Evolutionary conservation across 371 early-diverging fungal species (phyloP).

Genomic region (Syncephalastrum racemosum): DNA sequence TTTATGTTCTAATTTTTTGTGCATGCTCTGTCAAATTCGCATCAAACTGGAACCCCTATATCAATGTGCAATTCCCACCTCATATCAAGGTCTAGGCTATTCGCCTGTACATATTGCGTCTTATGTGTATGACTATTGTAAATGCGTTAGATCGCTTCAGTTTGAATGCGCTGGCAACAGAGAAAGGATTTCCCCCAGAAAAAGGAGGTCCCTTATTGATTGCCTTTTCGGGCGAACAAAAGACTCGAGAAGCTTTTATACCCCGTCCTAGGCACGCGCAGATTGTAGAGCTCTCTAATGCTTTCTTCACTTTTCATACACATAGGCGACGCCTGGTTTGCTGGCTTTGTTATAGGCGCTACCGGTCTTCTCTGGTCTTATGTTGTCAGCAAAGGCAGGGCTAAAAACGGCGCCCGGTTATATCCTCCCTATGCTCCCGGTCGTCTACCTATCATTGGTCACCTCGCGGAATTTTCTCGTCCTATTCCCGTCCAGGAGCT

Average conservation of each 20-base stretch:
- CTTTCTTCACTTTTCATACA: slow-evolving; percentile 6
- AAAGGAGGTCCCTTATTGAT: neutral
- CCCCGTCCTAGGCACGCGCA: neutral
- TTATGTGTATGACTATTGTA: no score
- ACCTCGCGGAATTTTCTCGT: slow-evolving; percentile 25
- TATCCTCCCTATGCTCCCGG: slow-evolving; percentile 43
- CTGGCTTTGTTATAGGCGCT: neutral
- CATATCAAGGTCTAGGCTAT: no score
- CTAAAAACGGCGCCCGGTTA: neutral
- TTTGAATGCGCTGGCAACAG: no score
- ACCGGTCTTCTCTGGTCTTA: neutral
- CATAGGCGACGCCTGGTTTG: neutral
- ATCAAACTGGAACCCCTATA: no score
- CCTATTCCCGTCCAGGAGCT: slow-evolving; percentile 32
- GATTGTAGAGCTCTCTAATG: neutral
- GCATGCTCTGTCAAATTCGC: no score
- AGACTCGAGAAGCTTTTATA: slow-evolving; percentile 8
- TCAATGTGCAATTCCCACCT: no score
- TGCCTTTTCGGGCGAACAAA: slow-evolving; percentile 20
- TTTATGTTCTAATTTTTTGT: no score
- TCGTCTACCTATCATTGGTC: slow-evolving; percentile 40
- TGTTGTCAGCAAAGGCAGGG: neutral
- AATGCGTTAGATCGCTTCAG: no score
- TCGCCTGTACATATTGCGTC: no score
- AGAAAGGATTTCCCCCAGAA: no score